Base-by-base conservation (phyloP, 768 basidiomycete genomes). In the Mycena latifolia region DNA sequence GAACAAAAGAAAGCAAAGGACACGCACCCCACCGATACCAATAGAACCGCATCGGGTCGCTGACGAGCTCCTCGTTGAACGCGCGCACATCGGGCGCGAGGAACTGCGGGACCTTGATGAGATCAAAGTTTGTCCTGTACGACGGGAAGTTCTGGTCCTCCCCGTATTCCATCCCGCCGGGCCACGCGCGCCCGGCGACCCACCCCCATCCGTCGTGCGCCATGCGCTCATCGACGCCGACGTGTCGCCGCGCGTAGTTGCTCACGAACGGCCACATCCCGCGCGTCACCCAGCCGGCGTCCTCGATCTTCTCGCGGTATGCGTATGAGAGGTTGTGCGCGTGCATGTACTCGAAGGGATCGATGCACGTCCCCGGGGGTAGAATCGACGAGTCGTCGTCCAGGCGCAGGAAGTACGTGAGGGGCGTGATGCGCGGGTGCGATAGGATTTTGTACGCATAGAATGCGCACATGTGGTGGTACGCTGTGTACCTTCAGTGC, bases 391-490 rank as follows among this genome's bases (percentile, higher is more conserved):
- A 70, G 56, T 70, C 69, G 33, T 66, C 67, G 63, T 70, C 71
- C 12, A 72, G 65, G 10, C 71, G 71, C 33, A 72, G 55, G 57
- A 65, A 72, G 58, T 72, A 72, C 11, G 69, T 67, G 3, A 72
- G 27, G 51, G 67, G 51, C 25, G 31, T 33, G 37, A 72, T 48
- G n/a, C 69, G 58, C 18, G 71, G 71, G 47, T 72, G 69, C 29
- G 37, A 43, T 50, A 72, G 71, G 43, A 72, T 71, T 27, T 69
- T 55, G 37, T 64, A 52, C n/a, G 67, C 50, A 51, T 65, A 72
- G 63, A 72, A 72, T 5, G 62, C 57, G 56, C 71, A 72, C 63
- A 72, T 63, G 54, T 68, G 66, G 35, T 72, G 71, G 59, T 72
- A 72, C 5, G 66, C 71, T 72, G 25, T 51, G 29, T 2, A 12